These are phyloP conservation scores for Bertia moriformis DNA, from an alignment of 2,329 filamentous ascomycete genomes.

Conservation along the genomic window DNA sequence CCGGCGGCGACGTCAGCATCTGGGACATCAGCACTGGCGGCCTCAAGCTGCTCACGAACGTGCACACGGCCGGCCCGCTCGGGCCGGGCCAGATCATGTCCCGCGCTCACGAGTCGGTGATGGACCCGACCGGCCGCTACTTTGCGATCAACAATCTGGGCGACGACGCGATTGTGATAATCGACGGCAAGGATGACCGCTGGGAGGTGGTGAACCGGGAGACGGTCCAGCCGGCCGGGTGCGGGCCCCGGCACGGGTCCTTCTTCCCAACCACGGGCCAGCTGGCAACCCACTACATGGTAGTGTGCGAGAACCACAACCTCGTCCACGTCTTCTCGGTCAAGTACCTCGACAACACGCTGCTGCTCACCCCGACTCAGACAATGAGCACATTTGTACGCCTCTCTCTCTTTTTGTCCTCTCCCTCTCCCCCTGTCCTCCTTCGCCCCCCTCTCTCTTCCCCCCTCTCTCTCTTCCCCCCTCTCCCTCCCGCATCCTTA, in stretches of 20 bases:
- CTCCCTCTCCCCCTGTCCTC: too few species aligned
- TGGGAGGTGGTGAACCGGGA: conserved; percentile 20
- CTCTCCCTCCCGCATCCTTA: too few species aligned
- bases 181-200: conserved; percentile 25
- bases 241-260: conserved; percentile 33
- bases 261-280: conserved; percentile 21
- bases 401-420: conserved; percentile 12
- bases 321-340: conserved; percentile 25
- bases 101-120: conserved; percentile 30
- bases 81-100: conserved; percentile 10
- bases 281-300: conserved; percentile 26
- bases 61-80: conserved; percentile 7
- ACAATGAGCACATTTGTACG: conserved; percentile 24
- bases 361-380: conserved; percentile 20
- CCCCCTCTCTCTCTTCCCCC: too few species aligned
- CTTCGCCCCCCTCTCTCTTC: too few species aligned
- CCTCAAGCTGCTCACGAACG: conserved; percentile 19
- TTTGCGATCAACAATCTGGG: conserved; percentile 33
- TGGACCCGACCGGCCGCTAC: conserved; percentile 32
- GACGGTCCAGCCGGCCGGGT: conserved; percentile 19
- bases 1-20: conserved; percentile 22
- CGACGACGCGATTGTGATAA: conserved; percentile 27
- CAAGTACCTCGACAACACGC: conserved; percentile 16
- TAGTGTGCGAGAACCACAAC: conserved; percentile 30
- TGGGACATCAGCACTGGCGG: conserved; percentile 24